These are phyloP conservation scores for Ophiostoma fasciatum DNA, from an alignment of 2,329 filamentous ascomycete species.

Conservation along the genomic window DNA sequence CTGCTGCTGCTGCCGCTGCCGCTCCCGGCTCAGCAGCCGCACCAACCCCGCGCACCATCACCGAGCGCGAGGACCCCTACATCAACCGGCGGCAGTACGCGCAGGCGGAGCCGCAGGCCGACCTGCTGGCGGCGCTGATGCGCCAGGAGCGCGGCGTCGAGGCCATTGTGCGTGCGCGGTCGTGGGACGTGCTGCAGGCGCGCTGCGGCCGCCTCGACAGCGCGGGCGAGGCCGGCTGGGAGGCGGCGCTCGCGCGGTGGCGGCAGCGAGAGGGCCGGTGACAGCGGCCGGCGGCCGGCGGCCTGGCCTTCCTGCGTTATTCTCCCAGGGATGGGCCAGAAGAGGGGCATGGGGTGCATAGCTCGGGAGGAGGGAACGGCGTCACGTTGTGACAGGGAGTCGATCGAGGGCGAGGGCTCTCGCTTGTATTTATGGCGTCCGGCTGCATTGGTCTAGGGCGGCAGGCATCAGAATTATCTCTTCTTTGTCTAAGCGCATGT, in stretches of 20 bases:
- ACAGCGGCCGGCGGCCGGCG: no score
- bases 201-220: constrained; percentile 41
- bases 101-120: constrained; percentile 62
- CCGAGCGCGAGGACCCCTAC: constrained; percentile 88
- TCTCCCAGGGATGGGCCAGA: no score
- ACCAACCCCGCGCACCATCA: constrained; percentile 37
- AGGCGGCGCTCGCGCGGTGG: constrained; percentile 52
- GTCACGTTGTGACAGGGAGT: no score
- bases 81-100: constrained; percentile 67
- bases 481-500: no score
- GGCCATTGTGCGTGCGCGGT: constrained; percentile 63
- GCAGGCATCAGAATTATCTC: no score
- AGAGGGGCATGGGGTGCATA: no score
- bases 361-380: no score
- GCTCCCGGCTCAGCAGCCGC: no score
- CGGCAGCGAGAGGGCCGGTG: constrained; percentile 3
- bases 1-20: neutral
- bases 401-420: no score
- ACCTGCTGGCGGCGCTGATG: constrained; percentile 58
- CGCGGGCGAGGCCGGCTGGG: constrained; percentile 41
- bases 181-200: constrained; percentile 65
- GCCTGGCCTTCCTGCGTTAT: no score
- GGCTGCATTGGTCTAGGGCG: no score
- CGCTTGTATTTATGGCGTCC: no score
- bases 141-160: constrained; percentile 66